These are phyloP conservation scores for Prunella vulgaris DNA, from an alignment of 257 asterid species.

Conservation along the genomic window DNA sequence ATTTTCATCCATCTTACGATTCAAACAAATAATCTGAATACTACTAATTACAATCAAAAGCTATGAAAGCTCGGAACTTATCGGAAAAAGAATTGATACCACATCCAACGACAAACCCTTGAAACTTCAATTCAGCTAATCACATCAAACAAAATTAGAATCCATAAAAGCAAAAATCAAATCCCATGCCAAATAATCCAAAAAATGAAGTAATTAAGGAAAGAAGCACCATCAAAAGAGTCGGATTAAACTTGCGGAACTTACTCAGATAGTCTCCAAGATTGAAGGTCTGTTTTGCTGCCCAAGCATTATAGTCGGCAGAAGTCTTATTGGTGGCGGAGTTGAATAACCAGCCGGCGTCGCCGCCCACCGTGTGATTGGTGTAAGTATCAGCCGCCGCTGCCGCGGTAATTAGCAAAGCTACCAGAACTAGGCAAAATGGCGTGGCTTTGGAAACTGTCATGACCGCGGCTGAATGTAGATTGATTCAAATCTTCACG, in stretches of 20 bases:
- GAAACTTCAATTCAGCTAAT: neutral
- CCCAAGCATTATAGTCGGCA: conserved; percentile 70
- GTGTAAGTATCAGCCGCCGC: conserved; percentile 48
- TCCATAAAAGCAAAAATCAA: neutral
- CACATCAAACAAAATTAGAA: conserved; percentile 8
- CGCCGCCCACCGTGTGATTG: conserved; percentile 78
- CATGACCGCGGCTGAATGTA: conserved; percentile 15
- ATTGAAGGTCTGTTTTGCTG: conserved; percentile 55
- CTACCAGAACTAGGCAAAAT: conserved; percentile 24
- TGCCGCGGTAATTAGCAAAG: conserved; percentile 37
- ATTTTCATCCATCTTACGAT: neutral
- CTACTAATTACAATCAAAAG: neutral
- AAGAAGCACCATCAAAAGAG: neutral
- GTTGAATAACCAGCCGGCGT: conserved; percentile 79
- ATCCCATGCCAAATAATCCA: neutral
- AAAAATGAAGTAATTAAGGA: neutral
- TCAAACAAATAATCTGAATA: neutral
- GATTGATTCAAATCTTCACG: conserved; percentile 16
- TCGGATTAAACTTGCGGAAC: conserved; percentile 4
- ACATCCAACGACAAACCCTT: neutral
- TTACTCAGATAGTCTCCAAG: conserved; percentile 81
- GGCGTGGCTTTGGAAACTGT: conserved; percentile 24
- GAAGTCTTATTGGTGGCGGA: conserved; percentile 41
- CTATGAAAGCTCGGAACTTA: neutral
- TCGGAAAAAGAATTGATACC: neutral